Base-by-base conservation (phyloP, 2,329 filamentous ascomycete genomes). In the Claviceps pusilla region DNA sequence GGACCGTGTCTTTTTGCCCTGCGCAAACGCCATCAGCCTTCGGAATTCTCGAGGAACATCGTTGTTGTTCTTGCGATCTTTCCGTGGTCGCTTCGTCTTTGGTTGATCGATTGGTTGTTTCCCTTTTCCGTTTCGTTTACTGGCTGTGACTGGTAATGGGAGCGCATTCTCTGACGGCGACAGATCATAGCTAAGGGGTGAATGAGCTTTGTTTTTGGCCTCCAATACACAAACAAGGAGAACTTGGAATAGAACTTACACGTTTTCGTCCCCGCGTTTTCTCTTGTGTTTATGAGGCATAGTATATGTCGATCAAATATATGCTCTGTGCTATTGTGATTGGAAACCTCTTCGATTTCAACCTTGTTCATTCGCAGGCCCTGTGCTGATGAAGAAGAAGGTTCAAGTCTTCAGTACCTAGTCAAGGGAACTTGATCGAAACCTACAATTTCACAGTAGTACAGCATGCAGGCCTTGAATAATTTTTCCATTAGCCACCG, bases 211-310 rank as follows among this genome's bases (percentile, higher is more conserved):
- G 24, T 43, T 11, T 3, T 39, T 2, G 24, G 10, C 19, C 7
- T 4, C 3, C 11, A 11, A 33, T 3, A 31, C 19, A 4, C 9
- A 39, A 37, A 11, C 16, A 35, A 47, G 16, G 2, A 14, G 4
- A 31, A 7, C 10, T 24, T 33, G 16, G 29, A 37, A 33, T 7
- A 53, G 48, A 33, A 65, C 73, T 59, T 66, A 83, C 82, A 73
- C 72, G 16, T 73, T 73, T 50, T 73, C 71, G 56, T 83, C 77
- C 51, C 74, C 75, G 54, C 79, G 79, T 59, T 70, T 71, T 56
- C 86, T 78, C 58, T 85, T 91, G 68, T 94, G 88, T 71, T 94
- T 94, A 72, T 91, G 87, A 67, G 88, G 88, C 88, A 94, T 94
- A 29, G 12, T 31, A 11, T 42, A 35, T 35, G 6, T 42, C 29